Evolutionary conservation across 129 eudicot species (phyloP), one percentile per base, ranked within the genome.

Genomic region (Chrysanthemum makinoi): DNA sequence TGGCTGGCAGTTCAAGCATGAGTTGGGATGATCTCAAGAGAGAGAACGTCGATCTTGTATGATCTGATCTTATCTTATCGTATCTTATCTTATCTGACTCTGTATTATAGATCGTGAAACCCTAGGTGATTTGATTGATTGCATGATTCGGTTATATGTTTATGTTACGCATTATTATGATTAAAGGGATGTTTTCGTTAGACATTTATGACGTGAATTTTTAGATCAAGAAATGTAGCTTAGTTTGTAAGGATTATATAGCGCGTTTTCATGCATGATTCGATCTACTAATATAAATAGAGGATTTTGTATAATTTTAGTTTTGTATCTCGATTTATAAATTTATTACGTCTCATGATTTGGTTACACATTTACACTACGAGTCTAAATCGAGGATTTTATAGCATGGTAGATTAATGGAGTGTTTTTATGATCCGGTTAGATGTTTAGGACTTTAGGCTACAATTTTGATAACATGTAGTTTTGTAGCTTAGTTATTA

Each of bases 11-110:
- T 26, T 65, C 68, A 18, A 26, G 53, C 50, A 78, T 78, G 19
- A 78, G 77, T 24, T 78, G 82, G 87, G 87, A 84, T 1, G 87
- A 72, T n/a, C 85, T 87, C 87, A 87, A 77, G 82, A 84, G 82
- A 17, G 94, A 87, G 77, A 77, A 67, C 50, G 77, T 87, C 51
- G 94, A 87, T 85, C 89, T 87, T 54, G 94, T 87, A 87, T 57
- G 81, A 47, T 44, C 26, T 26, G 47, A 2, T 16, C 3, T 11
- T 7, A 3, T 44, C 11, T 10, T 22, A 22, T 22, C 24, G 24
- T 22, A 22, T 17, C n/a, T 61, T 26, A 7, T 19, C 10, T 56
- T 19, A 19, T 35, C 44, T 35, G 2, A 5, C 9, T 6, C 1
- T 35, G 9, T 35, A 7, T 35, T 39, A 39, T 39, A 39, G 46